Base-by-base conservation (phyloP, 441 rosid species). In the Jatropha multifida region DNA sequence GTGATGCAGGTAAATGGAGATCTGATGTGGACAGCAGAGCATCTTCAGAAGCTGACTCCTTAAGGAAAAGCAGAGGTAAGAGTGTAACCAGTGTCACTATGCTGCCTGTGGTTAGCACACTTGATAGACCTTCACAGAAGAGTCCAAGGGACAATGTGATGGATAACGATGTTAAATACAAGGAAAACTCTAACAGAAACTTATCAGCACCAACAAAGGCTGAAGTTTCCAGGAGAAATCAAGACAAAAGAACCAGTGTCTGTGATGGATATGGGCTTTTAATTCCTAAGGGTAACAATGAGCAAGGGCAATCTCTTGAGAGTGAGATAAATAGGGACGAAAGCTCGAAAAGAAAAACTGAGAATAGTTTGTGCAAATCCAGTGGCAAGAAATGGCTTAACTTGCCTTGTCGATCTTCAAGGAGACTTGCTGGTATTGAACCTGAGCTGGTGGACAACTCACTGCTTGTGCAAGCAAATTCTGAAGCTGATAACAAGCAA, bases 1-100 rank as follows among this genome's bases (percentile, higher is more conserved):
- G 90, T 48, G 76, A 41, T 74, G 80, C 80, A 88, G 90, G 44
- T 72, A 72, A 75, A 65, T 84, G 68, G 46, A 79, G 80, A 75
- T 79, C 78, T 80, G 80, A 81, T 76, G 61, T 51, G 18, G 69
- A 68, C 72, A 84, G 82, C 69, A 65, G 68, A 38, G 68, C 72
- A 26, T 61, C 74, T 79, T 61, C 51, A 15, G 79, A 77, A 59
- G 77, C 72, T 66, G 77, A 78, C 73, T 71, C 71, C 65, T 76
- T 56, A 13, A 72, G 73, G 71, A 58, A 81, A 68, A 65, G 60
- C 40, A 56, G 46, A 64, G 73, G 7, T 61, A 55, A 60, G 63
- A 71, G 38, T 68, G 72, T 71, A 46, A 17, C 65, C 55, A n/a
- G 76, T 69, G 81, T 77, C 65, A 71, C 65, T 67, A n/a, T 13